These are phyloP conservation scores for Escovopsis sp. DNA, from an alignment of 2,329 filamentous ascomycete species.

Conservation along the genomic window DNA sequence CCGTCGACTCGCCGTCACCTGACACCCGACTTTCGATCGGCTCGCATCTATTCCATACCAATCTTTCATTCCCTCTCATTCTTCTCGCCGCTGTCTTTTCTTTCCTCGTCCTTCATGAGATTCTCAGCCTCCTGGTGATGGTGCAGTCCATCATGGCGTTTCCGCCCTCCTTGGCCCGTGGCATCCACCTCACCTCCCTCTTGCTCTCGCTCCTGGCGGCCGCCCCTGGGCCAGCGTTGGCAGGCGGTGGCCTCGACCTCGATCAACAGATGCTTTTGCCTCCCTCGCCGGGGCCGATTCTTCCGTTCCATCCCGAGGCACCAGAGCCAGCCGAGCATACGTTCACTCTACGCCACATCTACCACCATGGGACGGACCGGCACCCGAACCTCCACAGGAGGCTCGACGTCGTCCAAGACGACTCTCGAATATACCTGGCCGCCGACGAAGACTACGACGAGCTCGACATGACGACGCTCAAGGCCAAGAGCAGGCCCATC, in stretches of 20 bases:
- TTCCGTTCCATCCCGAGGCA: conserved; percentile 27
- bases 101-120: conserved; percentile 1
- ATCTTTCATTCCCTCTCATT: background rate
- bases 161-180: conserved; percentile 6
- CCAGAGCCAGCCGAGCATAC: conserved; percentile 38
- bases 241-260: conserved; percentile 18
- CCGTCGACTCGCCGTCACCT: too few relatives aligned
- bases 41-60: background rate
- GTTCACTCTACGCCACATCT: conserved; percentile 72
- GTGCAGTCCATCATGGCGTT: conserved; percentile 3
- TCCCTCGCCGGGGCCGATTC: conserved; percentile 19
- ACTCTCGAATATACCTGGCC: conserved; percentile 41
- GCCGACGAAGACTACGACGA: conserved; percentile 40
- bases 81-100: background rate
- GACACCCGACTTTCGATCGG: background rate
- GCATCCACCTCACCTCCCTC: conserved; percentile 36
- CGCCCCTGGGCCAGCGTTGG: conserved; percentile 28
- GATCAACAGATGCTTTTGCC: conserved; percentile 30
- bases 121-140: conserved; percentile 1
- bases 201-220: conserved; percentile 54
- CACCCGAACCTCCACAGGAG: conserved; percentile 66
- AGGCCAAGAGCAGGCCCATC: conserved; percentile 47
- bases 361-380: conserved; percentile 73
- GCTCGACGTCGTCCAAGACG: conserved; percentile 50
- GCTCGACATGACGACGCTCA: conserved; percentile 37